Base-by-base conservation (phyloP, 163 green algal genomes). In the Coccomyxa subellipsoidea region DNA sequence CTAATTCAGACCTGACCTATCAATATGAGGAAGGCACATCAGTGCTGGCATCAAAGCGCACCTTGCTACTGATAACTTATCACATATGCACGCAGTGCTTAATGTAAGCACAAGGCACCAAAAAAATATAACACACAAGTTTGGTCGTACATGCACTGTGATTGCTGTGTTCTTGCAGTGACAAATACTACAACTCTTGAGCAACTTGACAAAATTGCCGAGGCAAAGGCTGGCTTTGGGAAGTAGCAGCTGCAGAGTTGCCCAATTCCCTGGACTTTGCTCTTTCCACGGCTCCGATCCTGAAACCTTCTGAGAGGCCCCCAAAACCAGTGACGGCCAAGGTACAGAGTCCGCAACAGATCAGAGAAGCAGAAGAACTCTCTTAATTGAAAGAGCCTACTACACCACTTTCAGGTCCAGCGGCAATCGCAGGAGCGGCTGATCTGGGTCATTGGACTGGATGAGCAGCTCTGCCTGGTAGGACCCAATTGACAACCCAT, bases 401-500 rank as follows among this genome's bases (percentile, higher is more conserved):
- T 73, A 73, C 10, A 36, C 4, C 1, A 73, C n/a, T 73, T 73
- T 8, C 27, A 73, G 66, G 10, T 73, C 21, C 21, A 73, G 29
- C 66, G 66, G 66, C 66, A 73, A 23, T 18, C 66, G 27, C n/a
- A 18, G 27, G 66, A 34, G 18, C 21, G 66, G 66, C 66, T 73
- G 66, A 8, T 73, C 66, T 4, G 66, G 66, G 66, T 73, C 66
- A 73, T 73, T 73, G 18, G 66, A 73, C 27, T 73, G n/a, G 29
- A 73, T 73, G 18, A 73, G 31, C 66, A 73, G 66, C 27, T 32
- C 18, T 73, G 66, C 66, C 66, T 73, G 66, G 27, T 73, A 73
- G 1, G 66, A 36, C 29, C 66, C 66, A 32, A 12, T n/a, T 1
- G 27, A 32, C 66, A 73, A 23, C 27, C 66, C 66, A 73, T 18